phyloP scores from a whole-genome alignment of 2,329 filamentous ascomycete species.

The Apiospora saccharicola region DNA sequence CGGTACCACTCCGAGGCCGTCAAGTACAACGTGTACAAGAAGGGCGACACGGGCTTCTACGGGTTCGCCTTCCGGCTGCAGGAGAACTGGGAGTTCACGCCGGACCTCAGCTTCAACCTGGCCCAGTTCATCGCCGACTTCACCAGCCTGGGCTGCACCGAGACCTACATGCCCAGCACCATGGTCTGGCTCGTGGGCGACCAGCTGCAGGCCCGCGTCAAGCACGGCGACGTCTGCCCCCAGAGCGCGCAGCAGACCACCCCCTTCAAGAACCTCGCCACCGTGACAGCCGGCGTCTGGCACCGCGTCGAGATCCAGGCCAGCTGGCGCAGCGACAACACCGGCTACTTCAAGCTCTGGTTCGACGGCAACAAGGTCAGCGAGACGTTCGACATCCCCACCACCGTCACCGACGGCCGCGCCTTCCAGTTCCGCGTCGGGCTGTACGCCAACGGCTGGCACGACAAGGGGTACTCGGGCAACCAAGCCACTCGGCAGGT shows the following conservation, averaged over 20 bases:
- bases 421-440: constrained; percentile 56
- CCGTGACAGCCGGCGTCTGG: constrained; percentile 53
- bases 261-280: constrained; percentile 44
- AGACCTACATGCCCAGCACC: constrained; percentile 56
- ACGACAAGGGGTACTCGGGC: constrained; percentile 50
- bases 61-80: constrained; percentile 59
- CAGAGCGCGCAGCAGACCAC: constrained; percentile 40
- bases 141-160: constrained; percentile 48
- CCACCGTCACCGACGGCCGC: constrained; percentile 52
- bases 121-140: constrained; percentile 61
- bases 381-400: constrained; percentile 49
- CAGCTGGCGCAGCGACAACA: constrained; percentile 51
- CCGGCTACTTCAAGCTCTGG: constrained; percentile 56
- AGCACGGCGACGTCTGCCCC: constrained; percentile 48
- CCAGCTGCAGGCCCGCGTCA: constrained; percentile 52
- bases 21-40: constrained; percentile 52
- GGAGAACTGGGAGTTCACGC: constrained; percentile 53
- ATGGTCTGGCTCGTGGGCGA: constrained; percentile 56
- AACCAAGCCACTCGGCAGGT: constrained; percentile 52
- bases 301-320: constrained; percentile 55
- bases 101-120: constrained; percentile 54
- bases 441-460: constrained; percentile 59
- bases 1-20: constrained; percentile 59
- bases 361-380: constrained; percentile 53
- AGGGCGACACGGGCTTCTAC: constrained; percentile 55